Conservation (phyloP, 257 asterid genomes). For the Salvia hispanica region DNA sequence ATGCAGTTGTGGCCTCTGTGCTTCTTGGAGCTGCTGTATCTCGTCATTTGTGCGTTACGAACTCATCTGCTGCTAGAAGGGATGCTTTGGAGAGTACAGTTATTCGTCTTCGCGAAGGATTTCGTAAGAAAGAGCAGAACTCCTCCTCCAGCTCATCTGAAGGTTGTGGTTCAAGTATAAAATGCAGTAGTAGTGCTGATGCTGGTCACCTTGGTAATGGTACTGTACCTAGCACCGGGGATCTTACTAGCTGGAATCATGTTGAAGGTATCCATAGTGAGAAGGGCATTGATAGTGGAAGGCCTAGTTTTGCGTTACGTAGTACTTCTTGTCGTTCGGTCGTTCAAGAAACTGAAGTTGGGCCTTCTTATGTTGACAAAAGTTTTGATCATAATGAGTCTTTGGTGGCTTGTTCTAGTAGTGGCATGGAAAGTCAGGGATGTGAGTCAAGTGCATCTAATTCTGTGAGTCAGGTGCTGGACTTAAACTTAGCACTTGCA, state of each 20-base stretch:
- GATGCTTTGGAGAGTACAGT: slow-evolving; percentile 97
- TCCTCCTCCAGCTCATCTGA: slow-evolving; percentile 96
- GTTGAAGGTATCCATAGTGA: slow-evolving; percentile 87
- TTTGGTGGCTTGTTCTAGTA: slow-evolving; percentile 84
- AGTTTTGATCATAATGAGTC: slow-evolving; percentile 61
- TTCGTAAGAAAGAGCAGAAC: slow-evolving; percentile 83
- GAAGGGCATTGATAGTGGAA: slow-evolving; percentile 90
- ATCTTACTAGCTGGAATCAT: slow-evolving; percentile 75
- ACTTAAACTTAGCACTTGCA: slow-evolving; percentile 86
- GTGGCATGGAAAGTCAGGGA: slow-evolving; percentile 96
- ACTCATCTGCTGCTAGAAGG: slow-evolving; percentile 93
- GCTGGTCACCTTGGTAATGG: slow-evolving; percentile 81
- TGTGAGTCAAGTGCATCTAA: slow-evolving; percentile 85
- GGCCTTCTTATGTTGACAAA: slow-evolving; percentile 73
- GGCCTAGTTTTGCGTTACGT: slow-evolving; percentile 79
- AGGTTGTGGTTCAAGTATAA: slow-evolving; percentile 97
- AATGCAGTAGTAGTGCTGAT: slow-evolving; percentile 99
- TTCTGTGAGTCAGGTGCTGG: slow-evolving; percentile 75
- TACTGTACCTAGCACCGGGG: slow-evolving; percentile 70
- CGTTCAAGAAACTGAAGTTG: slow-evolving; percentile 91
- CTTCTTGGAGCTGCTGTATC: slow-evolving; percentile 96
- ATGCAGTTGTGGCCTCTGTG: slow-evolving; percentile 96
- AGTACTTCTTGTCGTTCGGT: slow-evolving; percentile 92
- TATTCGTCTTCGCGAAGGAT: slow-evolving; percentile 93
- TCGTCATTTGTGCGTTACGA: slow-evolving; percentile 82